These are phyloP conservation scores for Allantophomopsis lycopodina DNA, from an alignment of 2,329 filamentous ascomycete species.

Conservation along the genomic window DNA sequence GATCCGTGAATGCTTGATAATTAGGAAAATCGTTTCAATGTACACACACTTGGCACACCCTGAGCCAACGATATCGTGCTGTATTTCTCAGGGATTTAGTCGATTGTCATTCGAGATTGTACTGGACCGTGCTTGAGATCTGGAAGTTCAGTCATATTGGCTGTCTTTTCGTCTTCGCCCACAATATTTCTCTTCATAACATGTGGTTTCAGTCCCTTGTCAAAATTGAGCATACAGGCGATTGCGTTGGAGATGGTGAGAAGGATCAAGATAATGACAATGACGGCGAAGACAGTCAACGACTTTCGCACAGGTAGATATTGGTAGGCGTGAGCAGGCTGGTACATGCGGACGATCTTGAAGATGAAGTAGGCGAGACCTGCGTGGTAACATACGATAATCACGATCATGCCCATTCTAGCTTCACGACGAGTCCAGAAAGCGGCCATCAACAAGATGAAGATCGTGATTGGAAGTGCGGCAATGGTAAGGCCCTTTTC, in stretches of 20 bases:
- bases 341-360: constrained; percentile 95
- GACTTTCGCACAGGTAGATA: constrained; percentile 75
- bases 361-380: constrained; percentile 93
- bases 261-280: constrained; percentile 81
- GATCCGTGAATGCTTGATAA: no score
- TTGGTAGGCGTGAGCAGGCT: constrained; percentile 36
- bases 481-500: constrained; percentile 82
- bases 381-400: constrained; percentile 78
- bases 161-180: constrained; percentile 32
- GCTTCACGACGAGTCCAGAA: constrained; percentile 78
- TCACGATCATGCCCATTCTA: constrained; percentile 58
- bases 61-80: no score
- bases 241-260: constrained; percentile 79
- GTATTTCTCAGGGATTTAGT: constrained; percentile 16
- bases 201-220: constrained; percentile 78
- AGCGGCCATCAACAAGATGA: constrained; percentile 74
- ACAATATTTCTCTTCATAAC: constrained; percentile 45
- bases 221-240: constrained; percentile 83
- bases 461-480: constrained; percentile 81
- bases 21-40: no score
- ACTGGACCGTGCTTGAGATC: constrained; percentile 23
- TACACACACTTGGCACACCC: no score
- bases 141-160: constrained; percentile 28
- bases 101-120: constrained; percentile 33
- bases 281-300: constrained; percentile 83